Evolutionary conservation across 208 protist species (phyloP), one percentile per base, ranked within the genome.

Genomic region (Trypanosoma cruzi): DNA sequence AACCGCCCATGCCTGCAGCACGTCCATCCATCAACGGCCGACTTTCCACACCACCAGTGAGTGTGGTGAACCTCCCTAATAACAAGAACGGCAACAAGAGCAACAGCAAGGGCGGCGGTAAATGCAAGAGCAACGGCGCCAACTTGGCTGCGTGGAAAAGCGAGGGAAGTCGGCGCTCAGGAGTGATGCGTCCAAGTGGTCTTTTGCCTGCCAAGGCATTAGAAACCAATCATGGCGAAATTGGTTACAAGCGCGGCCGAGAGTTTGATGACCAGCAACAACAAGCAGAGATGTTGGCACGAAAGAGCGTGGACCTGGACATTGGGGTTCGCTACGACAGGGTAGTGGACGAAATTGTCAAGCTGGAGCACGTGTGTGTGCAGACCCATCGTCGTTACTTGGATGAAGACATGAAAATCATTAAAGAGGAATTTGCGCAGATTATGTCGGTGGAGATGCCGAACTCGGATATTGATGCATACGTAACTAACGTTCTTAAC

Each of bases 361-460:
- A 54, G 53, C 55, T 68, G 24, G 69, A 74, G 52, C 48, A 66
- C 10, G 31, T 40, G 46, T 74, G 69, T 40, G 69, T 74, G 20
- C 46, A 74, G 48, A 37, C 69, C 2, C 69, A 74, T 55, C 69
- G 69, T 26, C 50, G 49, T 3, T 74, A 74, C 34, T 54, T 74
- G 34, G 69, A 74, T 28, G 60, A 74, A 28, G 69, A 74, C 42
- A 74, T 74, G 69, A 36, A 49, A 48, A 26, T 74, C 6, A 74
- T 74, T 28, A 74, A 74, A 42, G 69, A 74, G 61, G 69, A 74
- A 37, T 74, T 74, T 44, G 55, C 69, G 31, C 69, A 74, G 24
- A 74, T 74, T 22, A 74, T 74, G 69, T 66, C 69, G 13, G 69
- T 74, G n/a, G 69, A 74, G 53, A 66, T 63, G 61, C 69, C 69